Conservation (phyloP, 2,329 filamentous ascomycete species). For the Pseudogymnoascus sp. region DNA sequence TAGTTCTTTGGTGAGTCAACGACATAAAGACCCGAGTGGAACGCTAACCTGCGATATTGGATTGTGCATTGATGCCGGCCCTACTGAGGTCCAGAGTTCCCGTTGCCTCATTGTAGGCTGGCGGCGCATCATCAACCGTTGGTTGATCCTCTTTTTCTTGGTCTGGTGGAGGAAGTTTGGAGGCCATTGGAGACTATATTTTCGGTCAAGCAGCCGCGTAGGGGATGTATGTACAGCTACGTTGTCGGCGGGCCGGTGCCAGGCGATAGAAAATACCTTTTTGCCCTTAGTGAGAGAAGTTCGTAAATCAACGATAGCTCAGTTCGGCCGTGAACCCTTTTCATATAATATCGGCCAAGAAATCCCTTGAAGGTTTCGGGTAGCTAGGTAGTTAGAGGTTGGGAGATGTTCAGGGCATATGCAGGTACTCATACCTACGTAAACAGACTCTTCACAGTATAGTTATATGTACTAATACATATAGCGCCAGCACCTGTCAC, state of each 20-base stretch:
- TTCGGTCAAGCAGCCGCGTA: neutral
- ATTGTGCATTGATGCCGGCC: neutral
- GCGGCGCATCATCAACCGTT: neutral
- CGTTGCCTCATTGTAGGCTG: neutral
- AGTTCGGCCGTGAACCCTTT: neutral
- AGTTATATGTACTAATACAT: neutral
- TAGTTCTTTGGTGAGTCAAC: neutral
- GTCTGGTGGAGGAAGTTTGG: neutral
- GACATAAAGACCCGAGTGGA: neutral
- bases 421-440: neutral
- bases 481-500: neutral
- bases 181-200: neutral
- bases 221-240: neutral
- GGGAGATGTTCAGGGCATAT: neutral
- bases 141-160: neutral
- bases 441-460: neutral
- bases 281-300: neutral
- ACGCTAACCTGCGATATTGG: neutral
- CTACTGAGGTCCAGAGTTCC: neutral
- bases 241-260: neutral
- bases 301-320: neutral
- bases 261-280: neutral
- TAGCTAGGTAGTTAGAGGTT: conserved; percentile 1
- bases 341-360: neutral
- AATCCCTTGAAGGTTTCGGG: neutral